Evolutionary conservation across 2,329 filamentous ascomycete genomes (phyloP).

Genomic region (Cylindrodendrum hubeiense): DNA sequence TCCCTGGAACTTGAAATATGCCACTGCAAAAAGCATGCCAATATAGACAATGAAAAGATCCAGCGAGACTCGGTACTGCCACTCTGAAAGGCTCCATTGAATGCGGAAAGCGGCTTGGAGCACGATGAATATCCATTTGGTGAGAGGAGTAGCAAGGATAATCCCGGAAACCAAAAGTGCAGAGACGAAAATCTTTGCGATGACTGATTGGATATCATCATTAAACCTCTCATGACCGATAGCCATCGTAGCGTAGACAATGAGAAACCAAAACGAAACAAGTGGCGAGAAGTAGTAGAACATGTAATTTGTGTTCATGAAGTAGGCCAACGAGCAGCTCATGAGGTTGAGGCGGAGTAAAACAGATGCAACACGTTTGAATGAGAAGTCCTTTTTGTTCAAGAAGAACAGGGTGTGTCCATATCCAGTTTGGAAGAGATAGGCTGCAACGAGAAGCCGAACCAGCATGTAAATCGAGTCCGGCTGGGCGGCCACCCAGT

Average conservation of each 20-base stretch:
- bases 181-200: slow-evolving; percentile 60
- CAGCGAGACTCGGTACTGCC: slow-evolving; percentile 62
- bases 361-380: slow-evolving; percentile 62
- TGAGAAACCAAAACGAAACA: slow-evolving; percentile 71
- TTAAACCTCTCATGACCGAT: slow-evolving; percentile 56
- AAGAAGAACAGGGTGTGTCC: slow-evolving; percentile 72
- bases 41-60: slow-evolving; percentile 69
- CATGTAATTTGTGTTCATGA: slow-evolving; percentile 65
- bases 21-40: slow-evolving; percentile 61
- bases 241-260: slow-evolving; percentile 65
- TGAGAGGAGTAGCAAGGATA: slow-evolving; percentile 31
- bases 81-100: slow-evolving; percentile 60
- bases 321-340: slow-evolving; percentile 63
- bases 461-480: slow-evolving; percentile 66
- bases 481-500: slow-evolving; percentile 62
- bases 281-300: slow-evolving; percentile 70
- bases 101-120: slow-evolving; percentile 58
- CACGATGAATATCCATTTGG: slow-evolving; percentile 38
- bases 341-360: slow-evolving; percentile 70
- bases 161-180: slow-evolving; percentile 54
- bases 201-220: slow-evolving; percentile 54
- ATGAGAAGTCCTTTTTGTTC: slow-evolving; percentile 66
- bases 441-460: slow-evolving; percentile 68
- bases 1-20: slow-evolving; percentile 30
- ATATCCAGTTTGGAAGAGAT: slow-evolving; percentile 72